A percentile compares a stretch with the other conserved stretches of the same genome.
These are phyloP conservation scores for Penicillium sp. DNA, from an alignment of 2,329 filamentous ascomycete genomes.

Conservation along the genomic window DNA sequence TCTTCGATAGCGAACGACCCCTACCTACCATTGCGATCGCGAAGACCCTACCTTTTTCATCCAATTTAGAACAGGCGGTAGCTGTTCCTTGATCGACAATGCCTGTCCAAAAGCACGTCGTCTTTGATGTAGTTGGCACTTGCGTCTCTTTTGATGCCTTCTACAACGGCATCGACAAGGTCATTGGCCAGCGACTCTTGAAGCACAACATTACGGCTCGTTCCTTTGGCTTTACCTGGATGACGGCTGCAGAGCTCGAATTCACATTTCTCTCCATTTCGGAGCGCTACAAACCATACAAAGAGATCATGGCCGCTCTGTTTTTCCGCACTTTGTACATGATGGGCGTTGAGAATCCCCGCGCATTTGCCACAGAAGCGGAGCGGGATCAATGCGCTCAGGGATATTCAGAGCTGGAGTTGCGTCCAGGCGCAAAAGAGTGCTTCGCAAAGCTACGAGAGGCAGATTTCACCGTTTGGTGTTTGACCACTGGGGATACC, in stretches of 20 bases:
- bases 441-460: slow-evolving; percentile 39
- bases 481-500: slow-evolving; percentile 48
- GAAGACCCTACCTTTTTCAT: too few species aligned
- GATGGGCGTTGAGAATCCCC: slow-evolving; percentile 36
- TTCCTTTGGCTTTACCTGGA: slow-evolving; percentile 42
- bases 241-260: slow-evolving; percentile 41
- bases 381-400: slow-evolving; percentile 36
- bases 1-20: too few species aligned
- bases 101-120: slow-evolving; percentile 37
- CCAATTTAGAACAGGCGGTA: too few species aligned
- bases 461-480: slow-evolving; percentile 50
- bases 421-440: slow-evolving; percentile 33
- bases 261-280: slow-evolving; percentile 43
- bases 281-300: slow-evolving; percentile 37
- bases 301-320: slow-evolving; percentile 34
- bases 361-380: slow-evolving; percentile 33
- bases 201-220: slow-evolving; percentile 30
- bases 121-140: slow-evolving; percentile 50
- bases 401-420: slow-evolving; percentile 30
- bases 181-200: slow-evolving; percentile 34
- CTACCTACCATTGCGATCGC: too few species aligned
- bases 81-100: not conserved
- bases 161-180: slow-evolving; percentile 32
- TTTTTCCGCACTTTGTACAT: slow-evolving; percentile 43
- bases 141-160: slow-evolving; percentile 42